A percentile compares a stretch with the other conserved stretches of the same genome.
Conservation (phyloP, 805 yeast genomes). For the Maudiozyma turicensis region DNA sequence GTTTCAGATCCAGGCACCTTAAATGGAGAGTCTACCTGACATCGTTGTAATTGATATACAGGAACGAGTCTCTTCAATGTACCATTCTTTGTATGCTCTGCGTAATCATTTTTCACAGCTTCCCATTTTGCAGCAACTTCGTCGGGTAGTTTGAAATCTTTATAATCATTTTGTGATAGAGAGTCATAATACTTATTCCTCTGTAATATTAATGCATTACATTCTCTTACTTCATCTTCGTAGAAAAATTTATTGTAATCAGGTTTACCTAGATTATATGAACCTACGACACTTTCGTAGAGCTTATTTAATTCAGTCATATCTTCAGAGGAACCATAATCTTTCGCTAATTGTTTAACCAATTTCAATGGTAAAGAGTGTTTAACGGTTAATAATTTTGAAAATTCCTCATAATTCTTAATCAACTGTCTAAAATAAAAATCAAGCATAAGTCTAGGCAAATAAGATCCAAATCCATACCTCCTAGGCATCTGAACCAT, state of each 20-base stretch:
- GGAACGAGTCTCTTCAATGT: slow-evolving; percentile 11
- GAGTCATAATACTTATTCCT: slow-evolving; percentile 13
- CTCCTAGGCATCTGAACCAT: background rate
- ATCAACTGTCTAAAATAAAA: background rate
- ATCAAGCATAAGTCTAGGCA: background rate
- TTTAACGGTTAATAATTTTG: background rate
- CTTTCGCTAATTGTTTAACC: slow-evolving; percentile 1
- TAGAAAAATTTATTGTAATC: background rate
- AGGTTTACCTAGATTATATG: background rate
- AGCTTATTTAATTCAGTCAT: background rate
- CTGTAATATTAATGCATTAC: slow-evolving; percentile 14
- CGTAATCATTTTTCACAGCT: slow-evolving; percentile 6
- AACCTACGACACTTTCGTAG: background rate
- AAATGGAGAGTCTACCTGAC: slow-evolving; percentile 21
- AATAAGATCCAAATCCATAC: background rate
- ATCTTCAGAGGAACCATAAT: slow-evolving; percentile 4
- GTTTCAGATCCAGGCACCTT: slow-evolving; percentile 5
- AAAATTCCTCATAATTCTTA: background rate
- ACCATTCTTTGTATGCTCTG: slow-evolving; percentile 6
- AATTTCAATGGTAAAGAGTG: background rate
- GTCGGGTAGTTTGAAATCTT: slow-evolving; percentile 10
- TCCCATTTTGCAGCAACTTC: slow-evolving; percentile 14
- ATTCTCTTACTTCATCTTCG: slow-evolving; percentile 1
- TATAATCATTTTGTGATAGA: slow-evolving; percentile 8
- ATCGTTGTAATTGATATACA: slow-evolving; percentile 21